Conservation (phyloP, 257 asterid species). For the Oldenlandia corymbosa region DNA sequence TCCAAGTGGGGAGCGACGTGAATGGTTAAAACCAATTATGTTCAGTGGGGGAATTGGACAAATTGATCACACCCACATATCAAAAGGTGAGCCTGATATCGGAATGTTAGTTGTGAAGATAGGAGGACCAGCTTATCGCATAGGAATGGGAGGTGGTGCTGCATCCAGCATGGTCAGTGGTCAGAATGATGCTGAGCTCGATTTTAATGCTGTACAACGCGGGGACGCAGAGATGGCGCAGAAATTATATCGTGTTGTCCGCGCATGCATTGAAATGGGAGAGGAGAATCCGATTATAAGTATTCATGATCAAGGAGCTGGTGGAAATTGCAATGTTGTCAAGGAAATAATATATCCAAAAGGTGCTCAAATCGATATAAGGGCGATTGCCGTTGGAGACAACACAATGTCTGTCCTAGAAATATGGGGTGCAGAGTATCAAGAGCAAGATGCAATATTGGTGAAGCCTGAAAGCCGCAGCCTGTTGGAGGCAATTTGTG, state of each 20-base stretch:
- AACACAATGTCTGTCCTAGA: constrained; percentile 89
- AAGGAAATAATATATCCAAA: constrained; percentile 70
- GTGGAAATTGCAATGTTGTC: constrained; percentile 73
- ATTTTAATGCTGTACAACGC: constrained; percentile 80
- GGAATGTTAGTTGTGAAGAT: constrained; percentile 97
- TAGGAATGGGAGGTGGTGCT: constrained; percentile 99
- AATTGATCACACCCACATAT: constrained; percentile 69
- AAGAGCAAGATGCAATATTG: constrained; percentile 96
- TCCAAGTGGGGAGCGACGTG: constrained; percentile 79
- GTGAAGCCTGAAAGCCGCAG: constrained; percentile 76
- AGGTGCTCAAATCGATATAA: constrained; percentile 84
- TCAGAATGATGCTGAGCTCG: constrained; percentile 87
- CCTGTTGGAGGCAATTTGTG: constrained; percentile 59
- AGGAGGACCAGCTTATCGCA: constrained; percentile 96
- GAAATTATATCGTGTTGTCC: constrained; percentile 79
- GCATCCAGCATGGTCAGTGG: constrained; percentile 99
- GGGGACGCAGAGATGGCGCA: constrained; percentile 98
- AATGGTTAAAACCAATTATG: constrained; percentile 97
- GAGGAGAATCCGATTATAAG: constrained; percentile 80
- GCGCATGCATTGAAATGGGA: constrained; percentile 89
- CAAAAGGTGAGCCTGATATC: constrained; percentile 81
- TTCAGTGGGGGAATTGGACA: constrained; percentile 94
- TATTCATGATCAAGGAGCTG: constrained; percentile 93
- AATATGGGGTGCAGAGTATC: constrained; percentile 99
- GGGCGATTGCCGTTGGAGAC: constrained; percentile 88